Base-by-base conservation (phyloP, 2,329 filamentous ascomycete species). In the Aspergillus cejpii region DNA sequence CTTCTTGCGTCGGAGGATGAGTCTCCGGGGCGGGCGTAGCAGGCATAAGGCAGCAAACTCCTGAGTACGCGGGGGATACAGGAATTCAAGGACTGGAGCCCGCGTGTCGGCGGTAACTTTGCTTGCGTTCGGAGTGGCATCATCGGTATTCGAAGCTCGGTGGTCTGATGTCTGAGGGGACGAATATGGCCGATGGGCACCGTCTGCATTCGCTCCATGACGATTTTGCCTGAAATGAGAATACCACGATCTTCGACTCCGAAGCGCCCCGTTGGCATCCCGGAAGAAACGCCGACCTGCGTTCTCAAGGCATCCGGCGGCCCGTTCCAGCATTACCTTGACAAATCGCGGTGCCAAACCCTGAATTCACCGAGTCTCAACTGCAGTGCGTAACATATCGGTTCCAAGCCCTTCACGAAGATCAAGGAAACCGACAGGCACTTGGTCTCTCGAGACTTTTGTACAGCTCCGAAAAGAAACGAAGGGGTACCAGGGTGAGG, bases 241-340 rank as follows among this genome's bases (percentile, higher is more conserved):
- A 49, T 61, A 61, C 11, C 72, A 53, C n/a, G 60, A 54, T 38
- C 60, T 59, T 49, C 54, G 56, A 40, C 57, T 61, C 51, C 67
- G 64, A 53, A 70, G 53, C n/a, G 61, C 59, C 44, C 59, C 58
- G 48, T 66, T 65, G 42, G 67, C 54, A 50, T 68, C 64, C 51
- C 64, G 65, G 49, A 71, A 59, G 50, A 73, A 59, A 64, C 67
- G 66, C 61, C 70, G 65, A 56, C 71, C 69, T 58, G 70, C 71
- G 64, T 64, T 70, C 62, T 75, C 72, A 60, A 74, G 64, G 59
- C 68, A 72, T 65, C 70, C 65, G 48, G 68, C 65, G 55, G 72
- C 68, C 60, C 72, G 71, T 70, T 75, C 72, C 59, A 75, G 71
- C 73, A 75, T 75, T 62, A 67, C 72, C 67, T 63, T 52, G 54